Percentiles rank a stretch among this genome's conserved stretches.
Conservation (phyloP, 352 stramenopile genomes). For the Thraustotheca clavata region DNA sequence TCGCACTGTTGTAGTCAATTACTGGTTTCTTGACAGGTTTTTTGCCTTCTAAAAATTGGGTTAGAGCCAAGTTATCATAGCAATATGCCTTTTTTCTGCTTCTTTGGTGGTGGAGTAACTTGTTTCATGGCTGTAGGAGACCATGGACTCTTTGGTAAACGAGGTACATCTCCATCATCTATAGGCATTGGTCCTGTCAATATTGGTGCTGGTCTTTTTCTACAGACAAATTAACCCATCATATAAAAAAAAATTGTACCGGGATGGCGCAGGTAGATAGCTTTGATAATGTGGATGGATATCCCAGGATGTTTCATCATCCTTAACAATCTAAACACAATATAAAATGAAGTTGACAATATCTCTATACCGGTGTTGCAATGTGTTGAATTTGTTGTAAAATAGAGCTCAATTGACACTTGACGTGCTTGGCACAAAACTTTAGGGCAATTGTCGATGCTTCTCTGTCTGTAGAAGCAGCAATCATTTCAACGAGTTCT, state of each 20-base stretch:
- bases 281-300: conserved; percentile 9
- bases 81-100: conserved; percentile 40
- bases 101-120: conserved; percentile 36
- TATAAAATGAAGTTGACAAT: too few relatives aligned
- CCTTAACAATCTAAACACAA: conserved; percentile 8
- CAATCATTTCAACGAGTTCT: conserved; percentile 53
- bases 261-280: not conserved
- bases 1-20: conserved; percentile 55
- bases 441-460: conserved; percentile 58
- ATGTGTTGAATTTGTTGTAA: conserved; percentile 67
- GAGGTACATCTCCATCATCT: conserved; percentile 25
- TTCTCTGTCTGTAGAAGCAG: conserved; percentile 44
- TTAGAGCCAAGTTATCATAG: conserved; percentile 12
- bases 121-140: conserved; percentile 66
- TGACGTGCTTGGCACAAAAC: conserved; percentile 45
- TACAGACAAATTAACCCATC: too few relatives aligned
- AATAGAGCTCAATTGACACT: conserved; percentile 33
- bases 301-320: conserved; percentile 4
- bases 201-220: conserved; percentile 26
- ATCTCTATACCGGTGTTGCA: conserved; percentile 37
- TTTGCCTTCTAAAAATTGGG: conserved; percentile 22
- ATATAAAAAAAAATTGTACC: not conserved
- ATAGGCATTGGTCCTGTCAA: conserved; percentile 35
- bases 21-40: conserved; percentile 30
- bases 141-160: conserved; percentile 52